A percentile compares a stretch with the other conserved stretches of the same genome.
Conservation (phyloP, 257 asterid species). For the Paraleonurus japonicus region DNA sequence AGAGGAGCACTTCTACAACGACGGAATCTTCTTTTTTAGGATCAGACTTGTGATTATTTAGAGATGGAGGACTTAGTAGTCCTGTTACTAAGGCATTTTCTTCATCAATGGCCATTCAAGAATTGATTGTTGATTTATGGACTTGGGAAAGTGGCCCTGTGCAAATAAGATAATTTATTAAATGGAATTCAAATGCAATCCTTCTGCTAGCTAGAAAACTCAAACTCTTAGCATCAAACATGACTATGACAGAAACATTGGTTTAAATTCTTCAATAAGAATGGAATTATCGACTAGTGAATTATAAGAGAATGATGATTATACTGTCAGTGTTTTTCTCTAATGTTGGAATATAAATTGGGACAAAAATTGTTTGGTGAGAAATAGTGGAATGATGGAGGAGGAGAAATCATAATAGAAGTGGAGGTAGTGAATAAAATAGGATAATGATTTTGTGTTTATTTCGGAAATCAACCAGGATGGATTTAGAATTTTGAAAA, state of each 20-base stretch:
- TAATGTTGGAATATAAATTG: too few relatives aligned
- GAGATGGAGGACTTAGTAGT: slow-evolving; percentile 32
- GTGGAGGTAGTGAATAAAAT: too few relatives aligned
- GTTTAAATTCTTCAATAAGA: too few relatives aligned
- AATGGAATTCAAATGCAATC: neutral
- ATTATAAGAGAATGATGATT: too few relatives aligned
- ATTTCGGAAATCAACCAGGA: too few relatives aligned
- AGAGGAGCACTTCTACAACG: slow-evolving; percentile 78
- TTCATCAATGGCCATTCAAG: slow-evolving; percentile 36
- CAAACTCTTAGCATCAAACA: slow-evolving; percentile 14
- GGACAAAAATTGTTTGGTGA: too few relatives aligned
- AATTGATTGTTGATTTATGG: neutral
- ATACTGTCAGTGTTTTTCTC: too few relatives aligned
- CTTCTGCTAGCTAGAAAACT: neutral
- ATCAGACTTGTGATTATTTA: slow-evolving; percentile 23
- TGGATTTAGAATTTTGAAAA: too few relatives aligned
- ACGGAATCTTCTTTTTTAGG: slow-evolving; percentile 53
- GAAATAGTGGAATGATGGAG: too few relatives aligned
- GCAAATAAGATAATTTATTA: neutral
- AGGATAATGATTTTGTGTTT: too few relatives aligned
- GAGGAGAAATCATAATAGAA: too few relatives aligned
- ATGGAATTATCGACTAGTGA: too few relatives aligned
- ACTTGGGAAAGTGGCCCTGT: slow-evolving; percentile 12
- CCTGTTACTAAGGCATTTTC: slow-evolving; percentile 29
- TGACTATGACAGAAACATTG: neutral